A percentile compares a stretch with the other conserved stretches of the same genome.
Evolutionary conservation across 2,329 filamentous ascomycete genomes (phyloP).

Genomic region (Neurospora sp.): DNA sequence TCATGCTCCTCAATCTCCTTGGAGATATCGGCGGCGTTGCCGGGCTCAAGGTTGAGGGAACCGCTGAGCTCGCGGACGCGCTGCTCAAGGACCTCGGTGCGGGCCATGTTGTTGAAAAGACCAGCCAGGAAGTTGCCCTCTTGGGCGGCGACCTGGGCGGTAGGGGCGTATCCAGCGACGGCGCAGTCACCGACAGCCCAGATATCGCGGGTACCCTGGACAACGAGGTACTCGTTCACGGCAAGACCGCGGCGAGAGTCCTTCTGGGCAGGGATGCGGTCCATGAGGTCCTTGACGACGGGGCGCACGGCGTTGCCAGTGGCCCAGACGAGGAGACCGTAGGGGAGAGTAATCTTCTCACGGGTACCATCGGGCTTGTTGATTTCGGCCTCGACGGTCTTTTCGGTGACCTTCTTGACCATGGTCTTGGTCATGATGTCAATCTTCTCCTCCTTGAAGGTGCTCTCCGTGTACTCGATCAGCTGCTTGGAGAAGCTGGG

Average conservation of each 20-base stretch:
- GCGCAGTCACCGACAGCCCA: conserved; percentile 98
- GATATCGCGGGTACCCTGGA: conserved; percentile 92
- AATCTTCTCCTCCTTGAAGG: conserved; percentile 97
- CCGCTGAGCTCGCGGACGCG: conserved; percentile 63
- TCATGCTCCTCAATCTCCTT: conserved; percentile 76
- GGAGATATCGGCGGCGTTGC: conserved; percentile 58
- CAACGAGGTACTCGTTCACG: conserved; percentile 97
- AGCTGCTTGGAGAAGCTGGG: conserved; percentile 98
- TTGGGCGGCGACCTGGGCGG: conserved; percentile 91
- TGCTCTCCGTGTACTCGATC: conserved; percentile 98
- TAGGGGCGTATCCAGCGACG: conserved; percentile 93
- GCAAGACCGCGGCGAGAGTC: conserved; percentile 89
- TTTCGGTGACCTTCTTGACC: conserved; percentile 94
- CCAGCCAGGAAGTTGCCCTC: conserved; percentile 91
- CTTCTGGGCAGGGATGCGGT: conserved; percentile 86
- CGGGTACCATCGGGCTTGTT: conserved; percentile 78
- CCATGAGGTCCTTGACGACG: conserved; percentile 84
- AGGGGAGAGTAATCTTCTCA: conserved; percentile 72
- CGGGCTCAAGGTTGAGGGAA: conserved; percentile 49
- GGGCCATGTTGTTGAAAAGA: conserved; percentile 98
- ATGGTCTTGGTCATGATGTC: conserved; percentile 97
- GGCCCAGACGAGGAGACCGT: conserved; percentile 94
- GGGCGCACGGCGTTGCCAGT: conserved; percentile 91
- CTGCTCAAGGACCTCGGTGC: conserved; percentile 72
- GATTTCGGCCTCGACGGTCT: conserved; percentile 82